Conservation (phyloP, 257 asterid genomes). For the Asclepias syriaca region DNA sequence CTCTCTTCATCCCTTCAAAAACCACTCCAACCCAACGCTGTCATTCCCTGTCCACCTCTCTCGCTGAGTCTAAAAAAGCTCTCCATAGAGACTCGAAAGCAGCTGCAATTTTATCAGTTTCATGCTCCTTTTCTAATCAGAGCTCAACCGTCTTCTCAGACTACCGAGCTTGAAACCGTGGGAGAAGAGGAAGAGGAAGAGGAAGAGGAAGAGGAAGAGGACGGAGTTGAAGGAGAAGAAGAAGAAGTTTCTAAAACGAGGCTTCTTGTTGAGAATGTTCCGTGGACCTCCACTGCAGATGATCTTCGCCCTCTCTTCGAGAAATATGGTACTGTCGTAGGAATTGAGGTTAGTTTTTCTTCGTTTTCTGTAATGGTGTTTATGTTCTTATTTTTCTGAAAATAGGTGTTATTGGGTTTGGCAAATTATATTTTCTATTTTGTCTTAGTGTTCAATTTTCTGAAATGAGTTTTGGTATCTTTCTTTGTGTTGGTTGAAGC, state of each 20-base stretch:
- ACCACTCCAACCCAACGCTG: constrained; percentile 4
- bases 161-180: constrained; percentile 4
- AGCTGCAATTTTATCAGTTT: constrained; percentile 28
- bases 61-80: constrained; percentile 30
- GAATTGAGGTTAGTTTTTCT: constrained; percentile 55
- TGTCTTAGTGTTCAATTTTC: constrained; percentile 7
- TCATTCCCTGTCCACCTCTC: constrained; percentile 1
- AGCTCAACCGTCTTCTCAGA: constrained; percentile 27
- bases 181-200: constrained; percentile 15
- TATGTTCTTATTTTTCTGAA: neutral
- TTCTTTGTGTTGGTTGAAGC: constrained; percentile 29
- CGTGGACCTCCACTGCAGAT: constrained; percentile 63
- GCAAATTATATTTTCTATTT: neutral
- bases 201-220: constrained; percentile 17
- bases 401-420: neutral
- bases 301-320: constrained; percentile 72
- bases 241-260: constrained; percentile 41
- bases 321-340: constrained; percentile 60
- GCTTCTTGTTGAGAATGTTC: constrained; percentile 74
- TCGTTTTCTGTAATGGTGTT: neutral
- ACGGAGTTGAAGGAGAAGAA: constrained; percentile 19
- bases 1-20: constrained; percentile 14
- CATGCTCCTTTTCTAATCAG: constrained; percentile 21
- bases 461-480: constrained; percentile 12
- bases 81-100: constrained; percentile 23